Conservation (phyloP, 2,329 filamentous ascomycete genomes). For the Sarocladiaceae sp. region DNA sequence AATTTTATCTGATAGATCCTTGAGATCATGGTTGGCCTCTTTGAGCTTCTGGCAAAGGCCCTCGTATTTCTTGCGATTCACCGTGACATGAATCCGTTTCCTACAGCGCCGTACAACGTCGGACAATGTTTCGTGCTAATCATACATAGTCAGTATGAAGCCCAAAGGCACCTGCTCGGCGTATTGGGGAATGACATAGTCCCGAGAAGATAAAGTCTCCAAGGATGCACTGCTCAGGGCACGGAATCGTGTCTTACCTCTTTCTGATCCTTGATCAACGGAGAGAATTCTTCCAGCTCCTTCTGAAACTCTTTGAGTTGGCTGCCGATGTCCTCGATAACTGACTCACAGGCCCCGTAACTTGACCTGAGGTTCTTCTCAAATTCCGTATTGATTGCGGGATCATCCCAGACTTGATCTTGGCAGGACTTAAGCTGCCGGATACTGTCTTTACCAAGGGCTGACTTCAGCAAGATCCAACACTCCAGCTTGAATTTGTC, state of each 20-base stretch:
- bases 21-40: conserved; percentile 2
- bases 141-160: neutral
- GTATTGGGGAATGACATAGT: too few species aligned
- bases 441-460: neutral
- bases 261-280: neutral
- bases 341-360: neutral
- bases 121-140: neutral
- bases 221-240: neutral
- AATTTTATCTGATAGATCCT: conserved; percentile 1
- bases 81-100: neutral
- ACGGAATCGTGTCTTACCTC: neutral
- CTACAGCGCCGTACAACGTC: neutral
- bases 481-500: conserved; percentile 3
- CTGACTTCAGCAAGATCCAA: neutral
- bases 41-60: neutral
- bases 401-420: conserved; percentile 1
- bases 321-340: neutral
- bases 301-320: neutral
- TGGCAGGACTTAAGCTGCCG: neutral
- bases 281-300: conserved; percentile 1
- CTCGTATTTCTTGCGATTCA: conserved; percentile 5
- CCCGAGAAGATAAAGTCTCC: neutral
- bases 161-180: too few species aligned
- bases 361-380: neutral
- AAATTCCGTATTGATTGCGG: neutral